These are phyloP conservation scores for Eucalyptus grandis DNA, from an alignment of 345 rosid species.

Conservation along the genomic window DNA sequence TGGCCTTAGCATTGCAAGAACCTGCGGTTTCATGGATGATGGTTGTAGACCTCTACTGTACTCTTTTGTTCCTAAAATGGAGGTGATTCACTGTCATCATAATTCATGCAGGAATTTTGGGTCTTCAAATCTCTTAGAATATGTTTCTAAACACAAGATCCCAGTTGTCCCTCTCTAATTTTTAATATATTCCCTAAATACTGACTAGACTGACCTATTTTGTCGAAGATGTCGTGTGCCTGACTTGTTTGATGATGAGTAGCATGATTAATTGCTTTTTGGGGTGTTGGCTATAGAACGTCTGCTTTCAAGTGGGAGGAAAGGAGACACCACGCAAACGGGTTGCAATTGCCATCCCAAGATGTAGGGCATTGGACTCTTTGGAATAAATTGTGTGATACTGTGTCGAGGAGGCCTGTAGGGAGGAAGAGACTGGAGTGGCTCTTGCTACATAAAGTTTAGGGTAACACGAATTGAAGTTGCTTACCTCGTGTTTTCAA, in stretches of 20 bases:
- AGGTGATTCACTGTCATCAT: slow-evolving; percentile 14
- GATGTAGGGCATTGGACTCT: neutral
- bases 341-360: neutral
- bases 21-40: slow-evolving; percentile 80
- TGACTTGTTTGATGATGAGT: neutral
- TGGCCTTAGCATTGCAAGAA: slow-evolving; percentile 64
- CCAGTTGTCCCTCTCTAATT: neutral
- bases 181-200: neutral
- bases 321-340: accelerated
- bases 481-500: neutral
- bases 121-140: neutral
- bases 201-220: neutral
- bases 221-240: neutral
- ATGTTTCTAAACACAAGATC: neutral
- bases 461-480: neutral
- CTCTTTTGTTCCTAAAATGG: slow-evolving; percentile 61
- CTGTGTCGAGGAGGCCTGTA: neutral
- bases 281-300: neutral
- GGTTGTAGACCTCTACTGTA: slow-evolving; percentile 58
- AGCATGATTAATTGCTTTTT: neutral
- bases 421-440: no score
- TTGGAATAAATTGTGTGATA: neutral
- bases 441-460: no score
- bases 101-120: neutral
- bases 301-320: no score